A percentile compares a stretch with the other conserved stretches of the same genome.
phyloP scores from a whole-genome alignment of 2,329 filamentous ascomycete species.

The Didymella pinodella region DNA sequence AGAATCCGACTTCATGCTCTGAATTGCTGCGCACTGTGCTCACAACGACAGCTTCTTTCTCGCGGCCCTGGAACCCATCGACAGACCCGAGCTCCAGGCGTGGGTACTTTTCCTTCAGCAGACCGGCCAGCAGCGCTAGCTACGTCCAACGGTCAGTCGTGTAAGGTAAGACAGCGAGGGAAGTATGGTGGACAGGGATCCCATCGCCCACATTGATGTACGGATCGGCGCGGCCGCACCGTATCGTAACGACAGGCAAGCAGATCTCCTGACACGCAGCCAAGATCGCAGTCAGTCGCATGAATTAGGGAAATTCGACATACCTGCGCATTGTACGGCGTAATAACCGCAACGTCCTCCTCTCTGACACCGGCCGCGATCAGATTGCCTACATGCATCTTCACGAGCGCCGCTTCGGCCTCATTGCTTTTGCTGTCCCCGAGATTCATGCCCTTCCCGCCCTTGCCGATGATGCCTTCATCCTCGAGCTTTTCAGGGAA shows the following conservation, averaged over 20 bases:
- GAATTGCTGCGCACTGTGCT: conserved; percentile 93
- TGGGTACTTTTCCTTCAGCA: conserved; percentile 81
- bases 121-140: conserved; percentile 76
- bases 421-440: conserved; percentile 90
- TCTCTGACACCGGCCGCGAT: conserved; percentile 80
- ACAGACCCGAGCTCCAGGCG: conserved; percentile 95
- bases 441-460: conserved; percentile 60
- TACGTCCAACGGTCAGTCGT: conserved; percentile 49
- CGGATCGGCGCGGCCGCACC: conserved; percentile 16
- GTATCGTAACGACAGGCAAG: conserved; percentile 6
- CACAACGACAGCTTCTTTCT: conserved; percentile 94
- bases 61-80: conserved; percentile 94
- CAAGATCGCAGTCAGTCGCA: conserved; percentile 6
- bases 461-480: conserved; percentile 63
- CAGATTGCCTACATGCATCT: conserved; percentile 76
- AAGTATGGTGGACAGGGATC: conserved; percentile 8
- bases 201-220: conserved; percentile 11
- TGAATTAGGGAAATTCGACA: conserved; percentile 12
- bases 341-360: conserved; percentile 90
- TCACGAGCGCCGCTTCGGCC: conserved; percentile 84
- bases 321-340: conserved; percentile 94
- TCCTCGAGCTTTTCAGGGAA: conserved; percentile 85
- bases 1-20: conserved; percentile 87
- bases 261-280: conserved; percentile 2
- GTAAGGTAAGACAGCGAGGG: conserved; percentile 4